Evolutionary conservation across 192 early-diverging fungal species (phyloP).

Genomic region (Rhizoclosmatium sp.): DNA sequence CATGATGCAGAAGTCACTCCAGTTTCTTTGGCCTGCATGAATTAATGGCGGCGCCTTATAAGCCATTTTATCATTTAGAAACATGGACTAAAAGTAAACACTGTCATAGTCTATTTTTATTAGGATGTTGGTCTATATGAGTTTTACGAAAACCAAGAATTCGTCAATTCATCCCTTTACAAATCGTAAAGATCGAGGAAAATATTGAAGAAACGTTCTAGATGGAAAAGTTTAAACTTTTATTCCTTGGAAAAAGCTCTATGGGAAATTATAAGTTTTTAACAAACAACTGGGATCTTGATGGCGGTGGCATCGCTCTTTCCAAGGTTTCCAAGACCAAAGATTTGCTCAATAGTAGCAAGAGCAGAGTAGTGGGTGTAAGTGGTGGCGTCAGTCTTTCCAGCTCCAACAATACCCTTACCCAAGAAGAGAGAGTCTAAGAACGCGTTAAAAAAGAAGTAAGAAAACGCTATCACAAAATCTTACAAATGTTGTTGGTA

Average conservation of each 20-base stretch:
- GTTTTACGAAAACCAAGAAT: too few species aligned
- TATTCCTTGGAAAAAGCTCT: too few species aligned
- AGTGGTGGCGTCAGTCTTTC: conserved; percentile 57
- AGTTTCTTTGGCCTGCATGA: not conserved
- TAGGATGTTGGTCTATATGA: too few species aligned
- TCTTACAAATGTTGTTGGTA: conserved; percentile 33
- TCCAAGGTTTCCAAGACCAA: conserved; percentile 67
- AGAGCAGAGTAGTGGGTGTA: conserved; percentile 74
- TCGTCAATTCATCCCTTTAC: too few species aligned
- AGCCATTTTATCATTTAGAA: too few species aligned
- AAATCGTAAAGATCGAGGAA: too few species aligned
- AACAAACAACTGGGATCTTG: conserved; percentile 55
- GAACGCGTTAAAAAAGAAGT: conserved; percentile 17
- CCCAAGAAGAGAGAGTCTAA: conserved; percentile 35
- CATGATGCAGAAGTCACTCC: conserved; percentile 5
- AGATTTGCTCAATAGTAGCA: conserved; percentile 72
- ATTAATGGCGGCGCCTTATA: too few species aligned
- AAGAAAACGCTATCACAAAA: not conserved
- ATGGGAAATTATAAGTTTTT: not conserved
- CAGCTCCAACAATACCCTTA: conserved; percentile 21
- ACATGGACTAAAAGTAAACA: too few species aligned
- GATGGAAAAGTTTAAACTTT: too few species aligned
- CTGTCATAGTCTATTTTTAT: too few species aligned
- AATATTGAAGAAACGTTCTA: too few species aligned
- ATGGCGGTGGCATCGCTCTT: conserved; percentile 60